A percentile compares a stretch with the other conserved stretches of the same genome.
Evolutionary conservation across 2,329 filamentous ascomycete species (phyloP).

Genomic region (Escovopsis sp.): DNA sequence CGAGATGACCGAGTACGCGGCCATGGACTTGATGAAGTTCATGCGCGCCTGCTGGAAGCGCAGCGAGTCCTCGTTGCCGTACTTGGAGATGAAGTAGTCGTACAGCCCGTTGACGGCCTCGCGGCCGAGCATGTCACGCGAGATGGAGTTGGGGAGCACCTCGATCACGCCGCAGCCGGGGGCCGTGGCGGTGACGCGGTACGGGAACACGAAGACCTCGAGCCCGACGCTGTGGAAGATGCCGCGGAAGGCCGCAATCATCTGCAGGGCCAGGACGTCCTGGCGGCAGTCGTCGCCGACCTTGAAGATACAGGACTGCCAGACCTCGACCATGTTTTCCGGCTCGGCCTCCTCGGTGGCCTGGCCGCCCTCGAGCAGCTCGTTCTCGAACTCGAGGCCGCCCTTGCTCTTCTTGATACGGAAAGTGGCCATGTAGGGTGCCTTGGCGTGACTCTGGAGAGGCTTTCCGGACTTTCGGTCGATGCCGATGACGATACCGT

Average conservation of each 20-base stretch:
- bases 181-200: slow-evolving; percentile 92
- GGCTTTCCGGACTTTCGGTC: slow-evolving; percentile 97
- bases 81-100: slow-evolving; percentile 96
- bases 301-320: slow-evolving; percentile 99
- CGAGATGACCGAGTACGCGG: slow-evolving; percentile 92
- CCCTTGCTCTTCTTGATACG: slow-evolving; percentile 71
- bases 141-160: slow-evolving; percentile 93
- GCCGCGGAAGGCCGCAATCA: slow-evolving; percentile 93
- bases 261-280: slow-evolving; percentile 89
- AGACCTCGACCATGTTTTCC: slow-evolving; percentile 70
- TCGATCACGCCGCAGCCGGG: slow-evolving; percentile 97
- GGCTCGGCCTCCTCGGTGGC: slow-evolving; percentile 20
- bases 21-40: slow-evolving; percentile 99
- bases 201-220: slow-evolving; percentile 93
- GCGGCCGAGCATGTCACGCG: slow-evolving; percentile 93
- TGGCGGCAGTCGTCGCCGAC: slow-evolving; percentile 97
- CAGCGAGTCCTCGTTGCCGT: slow-evolving; percentile 89
- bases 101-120: slow-evolving; percentile 97
- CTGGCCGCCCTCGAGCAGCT: slow-evolving; percentile 28
- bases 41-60: slow-evolving; percentile 87
- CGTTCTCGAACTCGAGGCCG: slow-evolving; percentile 36
- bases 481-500: slow-evolving; percentile 93
- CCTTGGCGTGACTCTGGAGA: slow-evolving; percentile 93
- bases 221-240: slow-evolving; percentile 93
- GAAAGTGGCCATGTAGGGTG: slow-evolving; percentile 98